Conservation (phyloP, 441 rosid species). For the Geranium incanum region DNA sequence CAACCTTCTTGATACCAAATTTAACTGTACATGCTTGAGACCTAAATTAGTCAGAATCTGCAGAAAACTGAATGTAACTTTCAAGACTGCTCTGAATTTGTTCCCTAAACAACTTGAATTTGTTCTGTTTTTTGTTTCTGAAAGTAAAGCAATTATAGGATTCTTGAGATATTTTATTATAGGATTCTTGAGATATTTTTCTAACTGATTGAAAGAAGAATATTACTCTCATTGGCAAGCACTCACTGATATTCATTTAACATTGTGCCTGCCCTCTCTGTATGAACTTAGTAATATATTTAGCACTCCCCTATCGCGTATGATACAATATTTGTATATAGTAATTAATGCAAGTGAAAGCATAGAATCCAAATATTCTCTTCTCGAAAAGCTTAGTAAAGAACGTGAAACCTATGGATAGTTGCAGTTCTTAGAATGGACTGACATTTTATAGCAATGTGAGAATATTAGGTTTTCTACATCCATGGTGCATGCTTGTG, state of each 20-base stretch:
- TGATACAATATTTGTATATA: no score
- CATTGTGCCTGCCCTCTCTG: background rate
- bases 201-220: slow-evolving; percentile 6
- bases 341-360: no score
- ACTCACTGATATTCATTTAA: background rate
- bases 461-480: slow-evolving; percentile 13
- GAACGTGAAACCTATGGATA: background rate
- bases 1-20: no score
- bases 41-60: no score
- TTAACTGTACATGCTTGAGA: no score
- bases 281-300: no score
- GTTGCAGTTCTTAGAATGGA: background rate
- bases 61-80: no score
- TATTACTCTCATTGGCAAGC: slow-evolving; percentile 7
- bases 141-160: slow-evolving; percentile 8
- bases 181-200: slow-evolving; percentile 7
- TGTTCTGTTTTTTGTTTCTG: slow-evolving; percentile 11
- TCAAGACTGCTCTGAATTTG: background rate
- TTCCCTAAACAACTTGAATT: slow-evolving; percentile 5
- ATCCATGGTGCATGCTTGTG: slow-evolving; percentile 14
- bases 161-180: slow-evolving; percentile 6
- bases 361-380: no score
- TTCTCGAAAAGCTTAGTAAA: background rate
- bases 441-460: slow-evolving; percentile 7
- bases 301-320: background rate